phyloP scores from a whole-genome alignment of 306 rosid species.

The Prunus padus region DNA sequence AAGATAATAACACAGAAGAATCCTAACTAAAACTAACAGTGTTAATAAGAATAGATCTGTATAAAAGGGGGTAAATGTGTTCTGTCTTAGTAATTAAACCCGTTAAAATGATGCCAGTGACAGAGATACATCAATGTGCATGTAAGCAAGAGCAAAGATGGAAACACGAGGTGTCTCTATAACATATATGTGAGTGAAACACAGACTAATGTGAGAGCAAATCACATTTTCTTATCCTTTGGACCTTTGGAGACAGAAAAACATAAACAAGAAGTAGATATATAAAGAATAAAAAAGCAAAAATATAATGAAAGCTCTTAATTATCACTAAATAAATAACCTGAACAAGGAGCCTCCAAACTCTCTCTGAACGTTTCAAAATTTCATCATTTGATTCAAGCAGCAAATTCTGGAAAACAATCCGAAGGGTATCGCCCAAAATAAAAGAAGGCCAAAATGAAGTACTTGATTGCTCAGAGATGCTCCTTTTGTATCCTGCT shows the following conservation, averaged over 20 bases:
- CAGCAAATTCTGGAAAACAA: conserved; percentile 89
- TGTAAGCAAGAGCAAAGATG: background rate
- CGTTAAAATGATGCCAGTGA: background rate
- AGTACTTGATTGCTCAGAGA: conserved; percentile 44
- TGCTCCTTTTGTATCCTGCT: conserved; percentile 75
- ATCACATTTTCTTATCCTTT: background rate
- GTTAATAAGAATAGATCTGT: no score
- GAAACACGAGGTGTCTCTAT: background rate
- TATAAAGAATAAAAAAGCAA: background rate
- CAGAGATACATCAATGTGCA: background rate
- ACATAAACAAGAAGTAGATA: background rate
- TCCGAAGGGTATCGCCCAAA: conserved; percentile 86
- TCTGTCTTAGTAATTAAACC: background rate
- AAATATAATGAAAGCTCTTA: background rate
- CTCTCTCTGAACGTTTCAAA: conserved; percentile 89
- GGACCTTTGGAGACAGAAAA: no score
- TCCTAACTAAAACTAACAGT: no score
- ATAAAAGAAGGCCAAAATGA: conserved; percentile 92
- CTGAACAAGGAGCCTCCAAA: conserved; percentile 96
- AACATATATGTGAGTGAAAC: background rate
- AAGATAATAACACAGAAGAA: no score
- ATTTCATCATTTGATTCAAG: conserved; percentile 87
- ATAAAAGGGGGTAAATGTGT: no score
- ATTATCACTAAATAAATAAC: conserved; percentile 33
- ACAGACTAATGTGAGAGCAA: background rate